Evolutionary conservation across 192 early-diverging fungal species (phyloP).

Genomic region (Lobosporangium transversale): DNA sequence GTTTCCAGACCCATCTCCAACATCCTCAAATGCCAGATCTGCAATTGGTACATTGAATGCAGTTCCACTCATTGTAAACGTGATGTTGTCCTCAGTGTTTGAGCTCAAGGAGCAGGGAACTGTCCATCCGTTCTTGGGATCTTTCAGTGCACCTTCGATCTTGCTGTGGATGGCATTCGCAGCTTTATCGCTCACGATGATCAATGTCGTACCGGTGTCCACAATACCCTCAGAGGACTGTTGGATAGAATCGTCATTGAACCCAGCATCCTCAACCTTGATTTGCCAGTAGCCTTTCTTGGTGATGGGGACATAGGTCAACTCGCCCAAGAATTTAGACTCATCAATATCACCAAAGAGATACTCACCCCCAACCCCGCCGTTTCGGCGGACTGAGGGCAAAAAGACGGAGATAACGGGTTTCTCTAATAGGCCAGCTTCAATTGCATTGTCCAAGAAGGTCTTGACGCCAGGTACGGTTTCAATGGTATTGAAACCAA

Average conservation of each 20-base stretch:
- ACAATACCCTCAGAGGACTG: slow-evolving; percentile 56
- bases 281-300: slow-evolving; percentile 69
- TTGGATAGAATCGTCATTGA: slow-evolving; percentile 50
- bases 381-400: slow-evolving; percentile 31
- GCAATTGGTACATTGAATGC: slow-evolving; percentile 49
- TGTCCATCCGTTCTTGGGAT: slow-evolving; percentile 31
- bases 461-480: slow-evolving; percentile 56
- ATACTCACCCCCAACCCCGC: slow-evolving; percentile 16
- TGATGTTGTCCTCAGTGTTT: slow-evolving; percentile 25
- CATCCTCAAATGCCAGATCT: slow-evolving; percentile 44
- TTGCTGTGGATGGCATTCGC: slow-evolving; percentile 61
- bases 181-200: slow-evolving; percentile 62
- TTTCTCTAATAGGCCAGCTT: slow-evolving; percentile 58
- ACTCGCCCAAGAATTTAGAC: slow-evolving; percentile 53
- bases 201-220: slow-evolving; percentile 73
- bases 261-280: slow-evolving; percentile 54
- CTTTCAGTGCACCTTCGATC: slow-evolving; percentile 16
- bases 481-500: slow-evolving; percentile 64
- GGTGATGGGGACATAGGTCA: slow-evolving; percentile 65
- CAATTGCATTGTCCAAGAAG: slow-evolving; percentile 67
- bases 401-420: slow-evolving; percentile 73
- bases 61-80: slow-evolving; percentile 51
- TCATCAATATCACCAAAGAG: slow-evolving; percentile 66
- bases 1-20: slow-evolving; percentile 32
- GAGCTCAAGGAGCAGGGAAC: slow-evolving; percentile 28